Evolutionary conservation across 2,329 filamentous ascomycete species (phyloP).

Genomic region (Fusarium miscanthi): DNA sequence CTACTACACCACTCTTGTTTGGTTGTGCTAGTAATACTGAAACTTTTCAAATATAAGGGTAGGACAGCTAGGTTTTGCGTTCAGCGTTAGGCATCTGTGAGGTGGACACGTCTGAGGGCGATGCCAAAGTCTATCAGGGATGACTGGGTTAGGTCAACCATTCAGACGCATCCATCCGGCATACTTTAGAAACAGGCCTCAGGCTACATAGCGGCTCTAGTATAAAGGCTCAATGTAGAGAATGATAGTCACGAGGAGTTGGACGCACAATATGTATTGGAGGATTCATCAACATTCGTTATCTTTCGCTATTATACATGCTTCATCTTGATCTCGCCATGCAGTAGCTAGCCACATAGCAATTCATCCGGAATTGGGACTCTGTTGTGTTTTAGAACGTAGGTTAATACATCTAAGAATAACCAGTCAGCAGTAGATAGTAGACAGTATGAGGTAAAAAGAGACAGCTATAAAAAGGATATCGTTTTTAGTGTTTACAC

Average conservation of each 20-base stretch:
- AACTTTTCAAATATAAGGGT: neutral
- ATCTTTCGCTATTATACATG: accelerated
- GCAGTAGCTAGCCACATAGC: accelerated
- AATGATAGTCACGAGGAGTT: accelerated
- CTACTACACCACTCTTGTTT: neutral
- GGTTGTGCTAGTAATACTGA: neutral
- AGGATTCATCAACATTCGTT: accelerated
- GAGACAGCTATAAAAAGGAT: too few relatives aligned
- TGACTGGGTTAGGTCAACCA: accelerated
- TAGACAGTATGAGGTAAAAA: accelerated
- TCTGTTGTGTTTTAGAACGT: slow-evolving; percentile 53
- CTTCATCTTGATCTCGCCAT: accelerated
- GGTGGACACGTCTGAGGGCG: neutral
- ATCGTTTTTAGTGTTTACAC: accelerated
- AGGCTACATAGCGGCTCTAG: neutral
- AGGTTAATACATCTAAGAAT: slow-evolving; percentile 45
- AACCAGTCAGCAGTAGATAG: accelerated
- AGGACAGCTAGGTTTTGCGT: too few relatives aligned
- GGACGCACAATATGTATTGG: accelerated
- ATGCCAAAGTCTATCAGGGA: neutral
- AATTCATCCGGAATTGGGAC: slow-evolving; percentile 53
- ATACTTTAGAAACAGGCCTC: neutral
- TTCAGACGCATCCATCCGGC: accelerated
- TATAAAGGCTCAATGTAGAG: accelerated
- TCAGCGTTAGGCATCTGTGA: neutral